A percentile compares a stretch with the other conserved stretches of the same genome.
phyloP scores from a whole-genome alignment of 345 rosid species.

The Eucalyptus cloeziana region DNA sequence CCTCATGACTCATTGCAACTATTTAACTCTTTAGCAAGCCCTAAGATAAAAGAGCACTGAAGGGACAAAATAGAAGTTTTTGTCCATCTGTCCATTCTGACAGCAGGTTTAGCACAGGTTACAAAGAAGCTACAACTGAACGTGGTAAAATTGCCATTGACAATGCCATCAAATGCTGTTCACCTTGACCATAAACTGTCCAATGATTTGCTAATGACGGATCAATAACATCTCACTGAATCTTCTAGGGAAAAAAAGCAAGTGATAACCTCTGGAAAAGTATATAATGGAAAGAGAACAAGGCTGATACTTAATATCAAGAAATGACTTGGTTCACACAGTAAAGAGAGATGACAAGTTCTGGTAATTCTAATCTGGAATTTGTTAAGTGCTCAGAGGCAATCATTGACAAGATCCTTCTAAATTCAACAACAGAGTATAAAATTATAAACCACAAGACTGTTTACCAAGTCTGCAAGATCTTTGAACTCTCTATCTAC shows the following conservation, averaged over 20 bases:
- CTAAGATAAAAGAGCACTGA: background rate
- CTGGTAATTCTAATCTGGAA: background rate
- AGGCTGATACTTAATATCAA: background rate
- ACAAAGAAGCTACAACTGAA: background rate
- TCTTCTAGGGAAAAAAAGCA: background rate
- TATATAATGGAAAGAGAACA: background rate
- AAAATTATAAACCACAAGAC: background rate
- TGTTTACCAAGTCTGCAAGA: slow-evolving; percentile 35
- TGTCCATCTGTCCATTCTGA: background rate
- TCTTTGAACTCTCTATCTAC: slow-evolving; percentile 32
- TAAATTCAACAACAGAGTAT: background rate
- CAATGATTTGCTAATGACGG: background rate
- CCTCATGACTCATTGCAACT: background rate
- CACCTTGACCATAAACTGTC: background rate
- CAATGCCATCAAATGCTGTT: background rate
- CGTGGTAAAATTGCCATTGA: background rate
- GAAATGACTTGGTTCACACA: background rate
- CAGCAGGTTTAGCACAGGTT: background rate
- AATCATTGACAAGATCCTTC: background rate
- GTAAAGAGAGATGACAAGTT: background rate
- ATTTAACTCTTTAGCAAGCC: background rate
- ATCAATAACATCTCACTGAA: background rate
- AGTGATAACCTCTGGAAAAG: background rate
- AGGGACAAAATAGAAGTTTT: background rate
- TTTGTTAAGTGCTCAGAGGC: background rate